phyloP scores from a whole-genome alignment of 1,139 yeast species.

The Nakaseomyces glabratus region DNA sequence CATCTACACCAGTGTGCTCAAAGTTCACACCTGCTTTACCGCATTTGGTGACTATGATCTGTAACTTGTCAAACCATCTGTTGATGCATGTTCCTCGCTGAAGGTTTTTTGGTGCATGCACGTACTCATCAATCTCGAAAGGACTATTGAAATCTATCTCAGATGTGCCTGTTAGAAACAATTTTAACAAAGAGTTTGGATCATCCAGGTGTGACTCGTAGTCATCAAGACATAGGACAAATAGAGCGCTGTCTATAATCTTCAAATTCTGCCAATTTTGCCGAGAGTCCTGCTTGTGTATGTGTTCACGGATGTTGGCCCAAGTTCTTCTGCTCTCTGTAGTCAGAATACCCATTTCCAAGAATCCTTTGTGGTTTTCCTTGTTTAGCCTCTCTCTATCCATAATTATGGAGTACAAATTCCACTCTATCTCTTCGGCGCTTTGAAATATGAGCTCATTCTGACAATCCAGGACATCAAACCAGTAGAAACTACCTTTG shows the following conservation, averaged over 20 bases:
- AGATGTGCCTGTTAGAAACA: constrained; percentile 80
- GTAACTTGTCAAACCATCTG: constrained; percentile 91
- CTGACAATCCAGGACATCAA: constrained; percentile 67
- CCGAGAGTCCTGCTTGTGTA: constrained; percentile 34
- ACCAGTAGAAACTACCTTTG: constrained; percentile 84
- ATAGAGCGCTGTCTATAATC: constrained; percentile 68
- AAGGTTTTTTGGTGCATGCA: not conserved
- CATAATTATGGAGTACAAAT: constrained; percentile 60
- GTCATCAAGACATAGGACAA: constrained; percentile 72
- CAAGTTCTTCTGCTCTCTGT: constrained; percentile 77
- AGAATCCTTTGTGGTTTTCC: constrained; percentile 44
- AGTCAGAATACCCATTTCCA: constrained; percentile 80
- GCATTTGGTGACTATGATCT: constrained; percentile 75
- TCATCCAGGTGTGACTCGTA: constrained; percentile 54
- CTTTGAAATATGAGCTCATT: constrained; percentile 54
- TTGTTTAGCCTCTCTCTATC: constrained; percentile 17
- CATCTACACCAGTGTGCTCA: constrained; percentile 94
- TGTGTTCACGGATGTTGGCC: constrained; percentile 56
- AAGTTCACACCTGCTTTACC: constrained; percentile 92
- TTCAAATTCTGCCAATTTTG: constrained; percentile 58
- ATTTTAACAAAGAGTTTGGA: constrained; percentile 50
- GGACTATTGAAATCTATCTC: constrained; percentile 25
- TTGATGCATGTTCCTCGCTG: constrained; percentile 93
- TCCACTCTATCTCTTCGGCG: constrained; percentile 62
- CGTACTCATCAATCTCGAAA: constrained; percentile 46